phyloP scores from a whole-genome alignment of 108 stramenopile genomes.

The Skeletonema tropicum region DNA sequence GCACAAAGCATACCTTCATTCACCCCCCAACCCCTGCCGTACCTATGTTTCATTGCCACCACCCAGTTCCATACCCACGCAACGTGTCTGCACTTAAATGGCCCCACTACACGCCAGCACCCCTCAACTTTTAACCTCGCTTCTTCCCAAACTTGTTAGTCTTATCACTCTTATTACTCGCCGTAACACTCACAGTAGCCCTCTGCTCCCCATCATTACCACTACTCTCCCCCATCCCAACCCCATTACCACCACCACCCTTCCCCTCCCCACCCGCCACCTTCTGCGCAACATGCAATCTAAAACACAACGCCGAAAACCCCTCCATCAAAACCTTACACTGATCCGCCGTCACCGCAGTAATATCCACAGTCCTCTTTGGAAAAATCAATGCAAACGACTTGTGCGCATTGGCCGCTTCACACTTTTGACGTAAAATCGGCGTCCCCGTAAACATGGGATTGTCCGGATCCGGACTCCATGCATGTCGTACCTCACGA shows the following conservation, averaged over 20 bases:
- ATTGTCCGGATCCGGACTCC: slow-evolving; percentile 89
- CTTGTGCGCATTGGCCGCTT: slow-evolving; percentile 91
- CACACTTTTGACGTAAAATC: slow-evolving; percentile 88
- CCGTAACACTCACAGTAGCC: slow-evolving; percentile 68
- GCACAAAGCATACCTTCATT: no score
- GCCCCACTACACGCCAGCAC: not conserved
- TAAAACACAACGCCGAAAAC: slow-evolving; percentile 86
- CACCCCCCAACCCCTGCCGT: not conserved
- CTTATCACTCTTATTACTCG: slow-evolving; percentile 58
- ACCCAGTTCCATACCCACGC: not conserved
- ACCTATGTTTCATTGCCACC: no score
- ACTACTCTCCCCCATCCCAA: slow-evolving; percentile 14
- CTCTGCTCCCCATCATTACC: slow-evolving; percentile 58
- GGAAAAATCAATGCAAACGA: slow-evolving; percentile 89
- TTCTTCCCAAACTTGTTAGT: slow-evolving; percentile 6
- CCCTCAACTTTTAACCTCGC: not conserved
- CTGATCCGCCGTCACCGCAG: slow-evolving; percentile 90
- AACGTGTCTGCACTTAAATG: not conserved
- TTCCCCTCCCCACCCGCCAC: slow-evolving; percentile 57
- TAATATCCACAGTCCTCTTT: slow-evolving; percentile 87
- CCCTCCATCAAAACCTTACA: slow-evolving; percentile 94
- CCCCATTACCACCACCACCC: slow-evolving; percentile 26
- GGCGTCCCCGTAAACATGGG: slow-evolving; percentile 91
- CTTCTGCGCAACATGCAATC: slow-evolving; percentile 84
- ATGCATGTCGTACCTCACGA: slow-evolving; percentile 86